Evolutionary conservation across 2,329 filamentous ascomycete species (phyloP).

Genomic region (Monosporascus sp.): DNA sequence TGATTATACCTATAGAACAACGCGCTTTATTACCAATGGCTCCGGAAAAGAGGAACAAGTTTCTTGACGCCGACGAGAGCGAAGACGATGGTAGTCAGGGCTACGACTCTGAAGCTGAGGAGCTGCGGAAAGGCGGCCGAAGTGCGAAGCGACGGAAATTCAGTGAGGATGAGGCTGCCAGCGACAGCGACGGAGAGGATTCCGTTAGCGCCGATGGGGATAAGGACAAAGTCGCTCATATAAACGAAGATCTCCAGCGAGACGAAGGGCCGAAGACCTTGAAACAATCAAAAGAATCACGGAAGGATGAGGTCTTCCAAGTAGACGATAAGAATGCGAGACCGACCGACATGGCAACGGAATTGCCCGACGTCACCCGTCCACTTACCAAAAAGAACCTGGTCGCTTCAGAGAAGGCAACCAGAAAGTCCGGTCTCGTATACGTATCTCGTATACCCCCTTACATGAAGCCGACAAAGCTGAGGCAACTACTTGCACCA

Average conservation of each 20-base stretch:
- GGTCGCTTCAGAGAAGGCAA: slow-evolving; percentile 56
- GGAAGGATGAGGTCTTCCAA: slow-evolving; percentile 12
- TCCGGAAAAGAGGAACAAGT: slow-evolving; percentile 66
- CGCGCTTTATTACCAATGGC: slow-evolving; percentile 44
- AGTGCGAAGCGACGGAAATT: slow-evolving; percentile 47
- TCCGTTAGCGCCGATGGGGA: slow-evolving; percentile 27
- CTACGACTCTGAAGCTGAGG: slow-evolving; percentile 63
- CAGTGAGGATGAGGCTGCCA: slow-evolving; percentile 16
- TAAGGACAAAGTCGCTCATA: slow-evolving; percentile 19
- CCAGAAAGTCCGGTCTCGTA: slow-evolving; percentile 71
- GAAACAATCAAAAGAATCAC: slow-evolving; percentile 16
- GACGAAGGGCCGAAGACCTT: slow-evolving; percentile 16
- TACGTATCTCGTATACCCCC: slow-evolving; percentile 82
- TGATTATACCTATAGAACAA: not conserved
- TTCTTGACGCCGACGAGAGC: slow-evolving; percentile 57
- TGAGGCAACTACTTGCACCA: slow-evolving; percentile 27
- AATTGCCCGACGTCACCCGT: slow-evolving; percentile 46
- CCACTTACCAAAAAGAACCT: slow-evolving; percentile 63
- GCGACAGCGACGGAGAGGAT: slow-evolving; percentile 20
- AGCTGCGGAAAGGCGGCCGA: slow-evolving; percentile 60
- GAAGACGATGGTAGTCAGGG: slow-evolving; percentile 53
- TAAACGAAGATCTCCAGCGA: slow-evolving; percentile 12
- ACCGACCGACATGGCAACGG: slow-evolving; percentile 26
- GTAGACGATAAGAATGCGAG: slow-evolving; percentile 15
- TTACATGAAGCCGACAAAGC: slow-evolving; percentile 79